Base-by-base conservation (phyloP, 768 basidiomycete genomes). In the Daedalea quercina region DNA sequence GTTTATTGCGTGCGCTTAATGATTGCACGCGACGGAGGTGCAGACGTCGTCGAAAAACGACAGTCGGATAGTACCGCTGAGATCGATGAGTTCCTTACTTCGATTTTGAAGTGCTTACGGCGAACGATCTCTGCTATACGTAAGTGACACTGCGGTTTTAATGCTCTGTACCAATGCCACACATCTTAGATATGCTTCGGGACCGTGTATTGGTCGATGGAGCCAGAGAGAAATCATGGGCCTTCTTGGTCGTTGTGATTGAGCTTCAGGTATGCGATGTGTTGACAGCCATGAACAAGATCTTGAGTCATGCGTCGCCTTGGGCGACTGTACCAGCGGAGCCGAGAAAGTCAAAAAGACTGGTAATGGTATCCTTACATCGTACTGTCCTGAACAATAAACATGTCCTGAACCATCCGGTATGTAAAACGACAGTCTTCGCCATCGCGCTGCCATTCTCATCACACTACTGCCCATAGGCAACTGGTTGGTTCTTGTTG, bases 151-250 rank as follows among this genome's bases (percentile, higher is more conserved):
- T 31, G 28, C 11, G 6, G 28, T 11, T 11, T 31, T 31, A 11
- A 31, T 31, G 4, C 28, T 31, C 11, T 31, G 28, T n/a, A n/a
- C n/a, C n/a, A n/a, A n/a, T n/a, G n/a, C n/a, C n/a, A n/a, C n/a
- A n/a, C n/a, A n/a, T n/a, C 11, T 22, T 24, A 60, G 62, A 48
- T 63, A 13, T 60, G 57, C 0, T 58, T 61, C 43, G 62, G 62
- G 6, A 52, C 59, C 11, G 15, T 57, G 1, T 59, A 45, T 28
- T 63, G 60, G 60, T 54, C 61, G 9, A 19, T 41, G 4, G 51
- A 56, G 22, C 47, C 55, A 1, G 60, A 59, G 28, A 31, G 53
- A 53, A 54, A 34, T 3, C 58, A 2, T 61, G 57, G 58, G 54
- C 55, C 0, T 43, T 61, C 24, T 23, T 63, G 0, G 60, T 61